Evolutionary conservation across 768 basidiomycete genomes (phyloP).

Genomic region (Lyophyllum shimeji): DNA sequence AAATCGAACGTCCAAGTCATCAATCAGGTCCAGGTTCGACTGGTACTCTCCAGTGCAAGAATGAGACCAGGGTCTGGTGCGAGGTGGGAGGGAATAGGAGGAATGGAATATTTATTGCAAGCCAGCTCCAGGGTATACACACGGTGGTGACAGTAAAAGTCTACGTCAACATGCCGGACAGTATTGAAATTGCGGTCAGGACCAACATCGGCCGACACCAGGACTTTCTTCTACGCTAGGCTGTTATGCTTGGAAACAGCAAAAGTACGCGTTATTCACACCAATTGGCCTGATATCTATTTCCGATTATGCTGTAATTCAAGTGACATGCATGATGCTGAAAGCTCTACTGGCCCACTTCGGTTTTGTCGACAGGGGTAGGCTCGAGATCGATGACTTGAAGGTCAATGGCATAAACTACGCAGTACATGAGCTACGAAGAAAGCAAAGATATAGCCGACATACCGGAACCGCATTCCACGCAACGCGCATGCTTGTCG

Average conservation of each 20-base stretch:
- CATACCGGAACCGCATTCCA: slow-evolving; percentile 92
- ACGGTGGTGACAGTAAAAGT: neutral
- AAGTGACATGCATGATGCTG: neutral
- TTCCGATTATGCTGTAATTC: neutral
- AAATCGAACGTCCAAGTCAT: slow-evolving; percentile 3
- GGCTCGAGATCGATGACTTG: slow-evolving; percentile 6
- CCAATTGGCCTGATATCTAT: neutral
- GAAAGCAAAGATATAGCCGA: slow-evolving; percentile 8
- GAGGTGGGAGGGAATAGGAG: neutral
- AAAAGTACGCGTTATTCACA: neutral
- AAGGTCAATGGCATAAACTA: slow-evolving; percentile 76
- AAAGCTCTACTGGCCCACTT: slow-evolving; percentile 10
- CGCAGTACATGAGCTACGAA: neutral
- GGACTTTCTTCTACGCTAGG: no score
- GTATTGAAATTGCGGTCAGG: neutral
- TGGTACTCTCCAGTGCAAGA: neutral
- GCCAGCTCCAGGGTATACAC: neutral
- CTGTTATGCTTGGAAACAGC: neutral
- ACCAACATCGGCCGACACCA: no score
- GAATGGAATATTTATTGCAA: neutral
- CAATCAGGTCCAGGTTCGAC: neutral
- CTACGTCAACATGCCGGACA: neutral
- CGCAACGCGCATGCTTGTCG: slow-evolving; percentile 76
- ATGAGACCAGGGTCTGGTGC: no score
- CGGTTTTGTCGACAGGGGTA: neutral